These are phyloP conservation scores for Paraphoma chrysanthemicola DNA, from an alignment of 2,329 filamentous ascomycete species.

Conservation along the genomic window DNA sequence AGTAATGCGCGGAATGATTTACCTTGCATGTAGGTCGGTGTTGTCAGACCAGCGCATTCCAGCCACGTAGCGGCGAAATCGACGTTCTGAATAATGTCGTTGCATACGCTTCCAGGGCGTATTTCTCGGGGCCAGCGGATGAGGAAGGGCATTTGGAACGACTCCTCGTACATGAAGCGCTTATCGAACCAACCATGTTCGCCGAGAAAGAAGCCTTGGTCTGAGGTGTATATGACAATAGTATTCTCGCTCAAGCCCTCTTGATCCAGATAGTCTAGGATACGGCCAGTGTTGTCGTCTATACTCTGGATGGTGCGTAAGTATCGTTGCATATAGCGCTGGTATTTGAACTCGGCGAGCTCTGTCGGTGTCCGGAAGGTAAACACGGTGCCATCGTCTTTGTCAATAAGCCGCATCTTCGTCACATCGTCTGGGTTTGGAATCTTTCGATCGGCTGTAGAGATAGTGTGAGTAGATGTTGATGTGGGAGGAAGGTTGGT, in stretches of 20 bases:
- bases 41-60: constrained; percentile 51
- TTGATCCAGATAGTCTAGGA: constrained; percentile 56
- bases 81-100: constrained; percentile 62
- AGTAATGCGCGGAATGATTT: constrained; percentile 52
- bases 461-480: neutral
- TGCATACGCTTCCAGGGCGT: constrained; percentile 46
- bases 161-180: constrained; percentile 65
- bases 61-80: constrained; percentile 62
- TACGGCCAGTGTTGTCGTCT: constrained; percentile 61
- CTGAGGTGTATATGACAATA: constrained; percentile 61
- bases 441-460: constrained; percentile 48
- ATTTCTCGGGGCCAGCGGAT: constrained; percentile 57
- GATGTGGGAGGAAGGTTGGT: neutral
- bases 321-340: constrained; percentile 57
- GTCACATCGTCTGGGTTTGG: constrained; percentile 44
- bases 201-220: constrained; percentile 64
- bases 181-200: constrained; percentile 67
- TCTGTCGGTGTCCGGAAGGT: constrained; percentile 52
- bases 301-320: constrained; percentile 60
- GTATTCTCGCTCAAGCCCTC: constrained; percentile 55
- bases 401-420: constrained; percentile 51
- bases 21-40: constrained; percentile 62
- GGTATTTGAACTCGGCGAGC: constrained; percentile 62
- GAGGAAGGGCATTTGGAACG: constrained; percentile 64
- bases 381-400: constrained; percentile 56